Evolutionary conservation across 2,329 filamentous ascomycete genomes (phyloP).

Genomic region (Trichophyton simii): DNA sequence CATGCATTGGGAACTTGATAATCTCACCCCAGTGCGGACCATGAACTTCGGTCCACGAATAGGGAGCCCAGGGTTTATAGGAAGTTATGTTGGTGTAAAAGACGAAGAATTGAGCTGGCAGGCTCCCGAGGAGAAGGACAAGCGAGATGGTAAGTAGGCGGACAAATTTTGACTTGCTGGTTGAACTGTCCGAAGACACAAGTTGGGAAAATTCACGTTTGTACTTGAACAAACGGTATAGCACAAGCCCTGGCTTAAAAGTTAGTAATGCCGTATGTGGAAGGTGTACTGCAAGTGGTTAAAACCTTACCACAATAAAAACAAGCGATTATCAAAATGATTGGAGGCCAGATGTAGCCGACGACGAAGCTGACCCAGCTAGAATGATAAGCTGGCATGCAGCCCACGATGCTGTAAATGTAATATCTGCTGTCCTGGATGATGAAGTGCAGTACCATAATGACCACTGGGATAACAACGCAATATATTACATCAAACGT

Average conservation of each 20-base stretch:
- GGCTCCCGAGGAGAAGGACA: slow-evolving; percentile 42
- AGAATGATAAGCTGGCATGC: slow-evolving; percentile 40
- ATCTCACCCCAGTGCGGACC: slow-evolving; percentile 39
- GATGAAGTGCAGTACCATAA: slow-evolving; percentile 46
- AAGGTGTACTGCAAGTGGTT: not conserved
- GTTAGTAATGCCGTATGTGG: slow-evolving; percentile 4
- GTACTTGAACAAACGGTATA: slow-evolving; percentile 50
- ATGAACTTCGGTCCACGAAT: slow-evolving; percentile 45
- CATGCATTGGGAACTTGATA: slow-evolving; percentile 34
- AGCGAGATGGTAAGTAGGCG: slow-evolving; percentile 41
- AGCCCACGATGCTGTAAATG: slow-evolving; percentile 48
- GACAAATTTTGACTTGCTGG: slow-evolving; percentile 49
- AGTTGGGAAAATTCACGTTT: slow-evolving; percentile 46
- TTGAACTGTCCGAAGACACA: slow-evolving; percentile 39
- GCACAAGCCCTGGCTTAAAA: slow-evolving; percentile 39
- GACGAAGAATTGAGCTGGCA: slow-evolving; percentile 43
- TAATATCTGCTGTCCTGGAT: slow-evolving; percentile 49
- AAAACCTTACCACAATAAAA: slow-evolving; percentile 46
- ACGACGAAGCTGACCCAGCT: slow-evolving; percentile 48
- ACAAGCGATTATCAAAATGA: slow-evolving; percentile 41
- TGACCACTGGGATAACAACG: slow-evolving; percentile 41
- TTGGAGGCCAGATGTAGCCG: slow-evolving; percentile 42
- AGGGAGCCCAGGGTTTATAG: slow-evolving; percentile 29
- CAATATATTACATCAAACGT: slow-evolving; percentile 45
- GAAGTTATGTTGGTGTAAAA: slow-evolving; percentile 33